Percentiles rank a stretch among this genome's conserved stretches.
These are phyloP conservation scores for Trichomonascaceae sp. DNA, from an alignment of 1,139 yeast species.

Conservation along the genomic window DNA sequence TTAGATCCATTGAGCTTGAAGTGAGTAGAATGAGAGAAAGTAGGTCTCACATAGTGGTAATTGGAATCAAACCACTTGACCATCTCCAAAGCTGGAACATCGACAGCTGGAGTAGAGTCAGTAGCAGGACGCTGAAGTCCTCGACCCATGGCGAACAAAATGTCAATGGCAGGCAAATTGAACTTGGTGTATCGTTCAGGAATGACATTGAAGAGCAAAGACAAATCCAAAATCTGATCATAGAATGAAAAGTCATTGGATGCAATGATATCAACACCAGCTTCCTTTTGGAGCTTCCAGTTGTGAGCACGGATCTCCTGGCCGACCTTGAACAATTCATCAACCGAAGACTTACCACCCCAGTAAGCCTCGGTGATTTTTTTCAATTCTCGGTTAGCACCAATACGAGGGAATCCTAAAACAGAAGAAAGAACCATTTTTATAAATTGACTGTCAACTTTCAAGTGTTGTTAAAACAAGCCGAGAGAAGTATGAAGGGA, in stretches of 20 bases:
- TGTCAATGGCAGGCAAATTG: conserved; percentile 84
- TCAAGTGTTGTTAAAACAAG: conserved; percentile 1
- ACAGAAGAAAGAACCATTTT: conserved; percentile 92
- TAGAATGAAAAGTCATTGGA: conserved; percentile 97
- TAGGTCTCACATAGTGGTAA: conserved; percentile 99
- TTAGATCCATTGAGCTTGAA: conserved; percentile 94
- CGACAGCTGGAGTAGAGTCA: conserved; percentile 81
- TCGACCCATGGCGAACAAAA: conserved; percentile 98
- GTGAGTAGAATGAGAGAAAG: conserved; percentile 89
- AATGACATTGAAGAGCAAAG: conserved; percentile 86
- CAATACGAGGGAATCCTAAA: conserved; percentile 97
- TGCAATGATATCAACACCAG: conserved; percentile 96
- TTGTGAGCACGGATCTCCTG: conserved; percentile 90
- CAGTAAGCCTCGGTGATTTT: conserved; percentile 99
- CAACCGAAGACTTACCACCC: conserved; percentile 86
- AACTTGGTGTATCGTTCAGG: conserved; percentile 96
- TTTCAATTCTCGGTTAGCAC: conserved; percentile 98
- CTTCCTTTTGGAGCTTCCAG: conserved; percentile 96
- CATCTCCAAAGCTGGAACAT: conserved; percentile 99
- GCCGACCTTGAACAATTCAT: conserved; percentile 86
- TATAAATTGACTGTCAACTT: background rate
- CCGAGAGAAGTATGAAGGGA: conserved; percentile 5
- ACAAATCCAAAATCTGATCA: conserved; percentile 93
- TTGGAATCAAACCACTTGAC: conserved; percentile 99
- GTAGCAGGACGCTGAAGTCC: conserved; percentile 98